Conservation (phyloP, 2,329 filamentous ascomycete species). For the Paraphaeosphaeria minitans region DNA sequence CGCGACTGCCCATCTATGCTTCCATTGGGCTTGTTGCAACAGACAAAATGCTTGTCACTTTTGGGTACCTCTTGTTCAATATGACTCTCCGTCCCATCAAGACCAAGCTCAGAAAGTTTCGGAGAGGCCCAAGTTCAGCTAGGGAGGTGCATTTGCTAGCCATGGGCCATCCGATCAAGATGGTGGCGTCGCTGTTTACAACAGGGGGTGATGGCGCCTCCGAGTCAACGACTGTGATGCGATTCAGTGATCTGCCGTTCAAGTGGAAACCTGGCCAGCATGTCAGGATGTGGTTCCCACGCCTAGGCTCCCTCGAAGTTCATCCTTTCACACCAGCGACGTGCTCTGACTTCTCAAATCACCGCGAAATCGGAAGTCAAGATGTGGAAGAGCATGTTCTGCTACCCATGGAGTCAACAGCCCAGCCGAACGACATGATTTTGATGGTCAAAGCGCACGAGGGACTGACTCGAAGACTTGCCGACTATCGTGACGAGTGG, state of each 20-base stretch:
- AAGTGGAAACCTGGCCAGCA: constrained; percentile 39
- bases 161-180: constrained; percentile 31
- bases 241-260: constrained; percentile 30
- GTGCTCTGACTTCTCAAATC: constrained; percentile 21
- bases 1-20: constrained; percentile 26
- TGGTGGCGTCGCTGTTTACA: constrained; percentile 22
- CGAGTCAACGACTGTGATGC: constrained; percentile 26
- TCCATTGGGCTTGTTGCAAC: constrained; percentile 21
- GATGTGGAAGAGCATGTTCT: constrained; percentile 23
- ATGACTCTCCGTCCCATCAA: constrained; percentile 20
- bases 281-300: constrained; percentile 33
- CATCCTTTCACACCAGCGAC: constrained; percentile 41
- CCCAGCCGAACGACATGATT: constrained; percentile 27
- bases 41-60: constrained; percentile 20
- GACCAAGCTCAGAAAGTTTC: constrained; percentile 2
- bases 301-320: constrained; percentile 28
- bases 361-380: constrained; percentile 8
- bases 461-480: constrained; percentile 29
- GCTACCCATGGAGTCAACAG: neutral
- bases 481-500: constrained; percentile 30
- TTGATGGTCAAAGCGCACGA: constrained; percentile 29
- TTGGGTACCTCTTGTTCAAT: constrained; percentile 26
- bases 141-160: constrained; percentile 19
- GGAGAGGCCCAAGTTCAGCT: constrained; percentile 4
- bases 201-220: constrained; percentile 6